Base-by-base conservation (phyloP, 768 basidiomycete genomes). In the Cubamyces sp. region DNA sequence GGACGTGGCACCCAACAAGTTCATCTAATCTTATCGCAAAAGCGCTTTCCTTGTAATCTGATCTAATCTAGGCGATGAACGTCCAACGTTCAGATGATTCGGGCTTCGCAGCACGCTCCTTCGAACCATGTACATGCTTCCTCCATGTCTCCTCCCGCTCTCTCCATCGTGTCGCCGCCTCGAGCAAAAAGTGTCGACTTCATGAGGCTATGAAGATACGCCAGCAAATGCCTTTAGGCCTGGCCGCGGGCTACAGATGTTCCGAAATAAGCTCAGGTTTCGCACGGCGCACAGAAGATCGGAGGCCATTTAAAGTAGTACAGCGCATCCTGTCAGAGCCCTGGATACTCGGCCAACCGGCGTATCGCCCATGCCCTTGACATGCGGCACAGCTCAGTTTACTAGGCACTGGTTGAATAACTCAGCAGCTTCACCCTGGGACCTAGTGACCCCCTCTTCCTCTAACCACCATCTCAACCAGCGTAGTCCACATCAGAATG, bases 351-450 rank as follows among this genome's bases (percentile, higher is more conserved):
- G 48, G 48, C 57, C 16, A n/a, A 37, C 49, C 57, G 57, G 56
- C 57, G 57, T 53, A 64, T 28, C 62, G 62, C 62, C 62, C 62
- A 54, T 59, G 51, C 42, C 11, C 21, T 26, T 41, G 57, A 55
- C 62, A 58, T 64, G 62, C 62, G 57, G 52, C 59, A 57, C 53
- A 57, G 23, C 15, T 23, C 59, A 54, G 15, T 40, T 18, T 25
- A 8, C 23, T 12, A 23, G 7, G 19, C 14, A 7, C 48, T 37
- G 37, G 39, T 26, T 14, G 14, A 45, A 26, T 9, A 49, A 34
- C 41, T 23, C 54, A 26, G 39, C 25, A 25, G 5, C 34, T 34
- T 34, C 34, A 9, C 9, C 34, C 9, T n/a, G n/a, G n/a, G n/a
- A n/a, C n/a, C n/a, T 11, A 11, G 34, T 34, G 8, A 19, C 30